A percentile compares a stretch with the other conserved stretches of the same genome.
Conservation (phyloP, 495 filamentous ascomycete genomes). For the Durotheca rogersii region DNA sequence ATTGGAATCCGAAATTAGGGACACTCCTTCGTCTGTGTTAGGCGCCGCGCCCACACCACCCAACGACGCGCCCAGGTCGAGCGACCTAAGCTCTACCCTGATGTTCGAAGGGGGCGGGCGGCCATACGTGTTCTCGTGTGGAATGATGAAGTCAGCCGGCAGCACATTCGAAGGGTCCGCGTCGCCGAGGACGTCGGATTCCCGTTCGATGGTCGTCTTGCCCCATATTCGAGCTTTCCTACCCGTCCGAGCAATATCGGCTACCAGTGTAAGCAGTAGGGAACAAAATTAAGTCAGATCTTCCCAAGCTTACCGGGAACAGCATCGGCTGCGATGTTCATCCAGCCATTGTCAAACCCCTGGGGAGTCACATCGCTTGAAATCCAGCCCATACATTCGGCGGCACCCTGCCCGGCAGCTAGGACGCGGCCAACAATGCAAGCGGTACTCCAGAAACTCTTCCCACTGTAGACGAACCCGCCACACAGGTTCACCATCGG, state of each 20-base stretch:
- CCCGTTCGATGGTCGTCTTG: conserved; percentile 48
- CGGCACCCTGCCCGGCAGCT: conserved; percentile 61
- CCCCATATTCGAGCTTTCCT: conserved; percentile 51
- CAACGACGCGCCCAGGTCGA: conserved; percentile 40
- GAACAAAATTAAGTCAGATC: neutral
- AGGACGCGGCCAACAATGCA: conserved; percentile 77
- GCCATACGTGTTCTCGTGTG: conserved; percentile 52
- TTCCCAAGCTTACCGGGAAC: conserved; percentile 45
- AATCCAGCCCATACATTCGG: conserved; percentile 81
- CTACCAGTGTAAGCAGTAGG: conserved; percentile 25
- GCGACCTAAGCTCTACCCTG: conserved; percentile 44
- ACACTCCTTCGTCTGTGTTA: conserved; percentile 35
- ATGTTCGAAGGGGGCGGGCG: conserved; percentile 41
- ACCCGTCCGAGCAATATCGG: conserved; percentile 43
- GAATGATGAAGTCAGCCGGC: conserved; percentile 59
- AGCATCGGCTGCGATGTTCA: conserved; percentile 57
- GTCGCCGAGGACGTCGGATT: conserved; percentile 56
- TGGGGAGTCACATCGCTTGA: conserved; percentile 58
- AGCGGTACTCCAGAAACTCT: conserved; percentile 80
- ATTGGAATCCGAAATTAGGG: conserved; percentile 37
- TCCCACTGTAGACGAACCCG: conserved; percentile 69
- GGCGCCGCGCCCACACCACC: conserved; percentile 42
- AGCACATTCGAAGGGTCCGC: conserved; percentile 48
- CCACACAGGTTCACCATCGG: conserved; percentile 70
- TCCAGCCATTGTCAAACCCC: conserved; percentile 61